Evolutionary conservation across 164 flowering plant genomes (phyloP), one percentile per base, ranked within the genome.

Genomic region (Vitis riparia): DNA sequence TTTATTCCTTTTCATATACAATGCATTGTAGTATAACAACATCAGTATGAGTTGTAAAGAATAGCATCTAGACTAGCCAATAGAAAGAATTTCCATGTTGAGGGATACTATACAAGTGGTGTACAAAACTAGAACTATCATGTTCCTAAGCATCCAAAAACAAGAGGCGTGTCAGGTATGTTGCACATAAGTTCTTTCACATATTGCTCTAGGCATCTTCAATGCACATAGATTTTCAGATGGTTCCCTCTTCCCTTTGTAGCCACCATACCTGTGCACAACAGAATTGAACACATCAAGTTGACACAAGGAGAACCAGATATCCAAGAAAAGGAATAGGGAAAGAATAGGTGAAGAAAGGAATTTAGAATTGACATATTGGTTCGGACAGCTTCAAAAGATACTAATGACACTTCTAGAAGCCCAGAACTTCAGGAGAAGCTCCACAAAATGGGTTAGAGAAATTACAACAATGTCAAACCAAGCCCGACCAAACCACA

Each of bases 191-290:
- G 53, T 62, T 56, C 62, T 55, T 72, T 77, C 74, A 73, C 71
- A 76, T 67, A 64, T 75, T 66, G 56, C 74, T 64, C 52, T 67
- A 61, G 68, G 71, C 73, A 48, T 74, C 84, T 73, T 77, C 86
- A 82, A 63, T 76, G 80, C 49, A 74, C 85, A 84, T 16, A 71
- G 65, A 81, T 50, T 71, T 74, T 77, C 70, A 75, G 27, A 75
- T 61, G 62, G 67, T 76, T 76, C 61, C 79, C 60, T 73, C 82
- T 83, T 81, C 81, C 79, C 64, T 68, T 76, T 72, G 75, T 78
- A 70, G 83, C 80, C 75, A 74, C 69, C 70, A 67, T 27, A 83
- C 91, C 89, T 87, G 87, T 78, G 71, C 64, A 78, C 67, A 81
- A 57, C 51, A 69, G 71, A 82, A 71, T 68, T 65, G 67, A 78